Conservation (phyloP, 2,329 filamentous ascomycete genomes). For the Penicillium sumatraense region DNA sequence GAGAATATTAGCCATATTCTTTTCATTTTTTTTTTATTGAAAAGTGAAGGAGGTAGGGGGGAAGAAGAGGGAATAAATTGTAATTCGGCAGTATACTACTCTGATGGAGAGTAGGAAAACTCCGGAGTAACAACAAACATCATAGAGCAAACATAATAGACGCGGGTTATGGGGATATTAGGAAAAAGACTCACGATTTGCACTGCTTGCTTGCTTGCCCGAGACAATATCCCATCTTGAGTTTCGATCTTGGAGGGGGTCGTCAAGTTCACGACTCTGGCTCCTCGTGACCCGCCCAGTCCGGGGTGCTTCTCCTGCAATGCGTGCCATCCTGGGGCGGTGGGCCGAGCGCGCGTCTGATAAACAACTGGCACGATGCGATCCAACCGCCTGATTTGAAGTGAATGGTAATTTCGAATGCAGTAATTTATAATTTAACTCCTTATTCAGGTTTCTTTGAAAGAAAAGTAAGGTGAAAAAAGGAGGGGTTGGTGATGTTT, state of each 20-base stretch:
- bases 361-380: neutral
- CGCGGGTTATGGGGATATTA: neutral
- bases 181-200: constrained; percentile 18
- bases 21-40: no score
- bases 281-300: constrained; percentile 40
- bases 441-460: neutral
- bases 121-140: neutral
- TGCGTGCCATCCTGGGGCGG: constrained; percentile 19
- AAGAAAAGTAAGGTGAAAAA: neutral
- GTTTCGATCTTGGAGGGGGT: neutral
- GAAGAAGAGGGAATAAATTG: neutral
- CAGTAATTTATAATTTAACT: no score
- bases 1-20: constrained; percentile 11
- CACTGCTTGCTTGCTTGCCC: constrained; percentile 6
- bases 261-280: constrained; percentile 41
- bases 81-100: neutral
- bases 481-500: neutral
- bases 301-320: neutral
- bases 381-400: neutral
- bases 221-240: constrained; percentile 9
- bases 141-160: no score
- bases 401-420: no score
- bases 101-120: neutral
- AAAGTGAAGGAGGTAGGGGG: neutral
- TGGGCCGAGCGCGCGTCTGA: neutral